Evolutionary conservation across 495 filamentous ascomycete species (phyloP).

Genomic region (Podospora anserina): DNA sequence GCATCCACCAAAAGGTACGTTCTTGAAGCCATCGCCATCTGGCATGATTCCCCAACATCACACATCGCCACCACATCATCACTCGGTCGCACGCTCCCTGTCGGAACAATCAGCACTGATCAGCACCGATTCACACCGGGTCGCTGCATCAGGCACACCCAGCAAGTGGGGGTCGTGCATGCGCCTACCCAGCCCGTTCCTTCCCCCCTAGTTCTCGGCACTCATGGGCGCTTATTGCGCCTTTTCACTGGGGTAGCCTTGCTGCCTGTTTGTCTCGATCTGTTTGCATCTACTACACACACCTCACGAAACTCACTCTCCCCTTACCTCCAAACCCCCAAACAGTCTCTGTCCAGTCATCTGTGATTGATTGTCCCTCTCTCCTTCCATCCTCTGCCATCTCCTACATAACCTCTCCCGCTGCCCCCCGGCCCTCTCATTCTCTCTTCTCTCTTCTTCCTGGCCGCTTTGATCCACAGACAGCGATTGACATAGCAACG

Average conservation of each 20-base stretch:
- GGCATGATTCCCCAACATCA: conserved; percentile 19
- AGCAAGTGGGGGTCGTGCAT: background rate
- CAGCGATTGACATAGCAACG: background rate
- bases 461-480: background rate
- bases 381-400: background rate
- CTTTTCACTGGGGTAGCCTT: background rate
- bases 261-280: background rate
- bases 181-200: background rate
- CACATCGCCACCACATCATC: background rate
- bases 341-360: background rate
- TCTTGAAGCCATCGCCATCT: background rate
- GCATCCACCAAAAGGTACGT: background rate
- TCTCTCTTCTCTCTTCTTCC: background rate
- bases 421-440: background rate
- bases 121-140: background rate
- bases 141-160: background rate
- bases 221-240: background rate
- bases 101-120: background rate
- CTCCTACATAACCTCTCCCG: background rate
- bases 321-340: background rate
- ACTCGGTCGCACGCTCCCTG: background rate
- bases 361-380: background rate
- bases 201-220: background rate
- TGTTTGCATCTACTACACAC: background rate
- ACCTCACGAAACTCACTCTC: background rate